Evolutionary conservation across 78 protist genomes (phyloP).

Genomic region (Acrasis kona): DNA sequence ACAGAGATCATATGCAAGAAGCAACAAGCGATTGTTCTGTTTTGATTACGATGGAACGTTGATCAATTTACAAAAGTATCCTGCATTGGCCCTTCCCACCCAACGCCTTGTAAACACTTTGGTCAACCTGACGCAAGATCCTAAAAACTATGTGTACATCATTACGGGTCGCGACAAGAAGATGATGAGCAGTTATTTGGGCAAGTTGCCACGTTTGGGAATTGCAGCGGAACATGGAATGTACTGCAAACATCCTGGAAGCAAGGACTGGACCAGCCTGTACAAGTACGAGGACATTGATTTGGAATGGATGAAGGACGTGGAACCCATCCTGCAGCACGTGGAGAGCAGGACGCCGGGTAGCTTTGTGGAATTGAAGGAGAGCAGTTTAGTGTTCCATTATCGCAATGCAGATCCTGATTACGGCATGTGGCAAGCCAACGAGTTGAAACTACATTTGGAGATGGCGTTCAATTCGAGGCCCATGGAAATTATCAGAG

Average conservation of each 20-base stretch:
- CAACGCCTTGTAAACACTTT: not conserved
- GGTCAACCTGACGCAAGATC: not conserved
- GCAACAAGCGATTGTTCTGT: constrained; percentile 5
- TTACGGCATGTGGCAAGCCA: constrained; percentile 42
- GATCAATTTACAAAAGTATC: not conserved
- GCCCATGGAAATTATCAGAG: not conserved
- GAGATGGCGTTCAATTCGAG: not conserved
- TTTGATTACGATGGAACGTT: constrained; percentile 41
- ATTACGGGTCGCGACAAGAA: constrained; percentile 11
- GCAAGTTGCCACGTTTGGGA: constrained; percentile 4
- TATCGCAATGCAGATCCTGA: constrained; percentile 56
- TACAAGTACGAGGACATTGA: constrained; percentile 29
- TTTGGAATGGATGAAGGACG: constrained; percentile 43
- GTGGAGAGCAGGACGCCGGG: constrained; percentile 62
- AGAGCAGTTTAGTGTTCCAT: constrained; percentile 37
- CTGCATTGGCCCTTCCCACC: not conserved
- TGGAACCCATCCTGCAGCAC: constrained; percentile 25
- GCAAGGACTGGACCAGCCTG: not conserved
- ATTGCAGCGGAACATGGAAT: constrained; percentile 70
- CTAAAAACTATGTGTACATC: constrained; percentile 5
- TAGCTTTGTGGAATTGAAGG: constrained; percentile 27
- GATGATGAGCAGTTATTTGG: constrained; percentile 7
- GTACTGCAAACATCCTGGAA: constrained; percentile 28
- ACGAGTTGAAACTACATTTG: constrained; percentile 17
- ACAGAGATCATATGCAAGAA: not conserved